Conservation (phyloP, 345 rosid species). For the Balakata baccata region DNA sequence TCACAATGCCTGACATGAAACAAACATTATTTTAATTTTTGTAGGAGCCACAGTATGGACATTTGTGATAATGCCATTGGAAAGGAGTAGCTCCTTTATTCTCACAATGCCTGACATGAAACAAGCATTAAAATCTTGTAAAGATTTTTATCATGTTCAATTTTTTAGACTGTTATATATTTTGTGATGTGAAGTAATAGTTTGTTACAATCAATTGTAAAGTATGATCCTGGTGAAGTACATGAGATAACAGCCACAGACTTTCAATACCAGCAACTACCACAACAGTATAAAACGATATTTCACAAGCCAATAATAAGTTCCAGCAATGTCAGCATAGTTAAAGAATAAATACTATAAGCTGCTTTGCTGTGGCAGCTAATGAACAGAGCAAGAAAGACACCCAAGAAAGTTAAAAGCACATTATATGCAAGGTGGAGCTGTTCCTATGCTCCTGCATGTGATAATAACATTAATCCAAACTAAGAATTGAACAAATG, state of each 20-base stretch:
- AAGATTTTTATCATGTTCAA: background rate
- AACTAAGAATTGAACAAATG: background rate
- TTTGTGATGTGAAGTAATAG: background rate
- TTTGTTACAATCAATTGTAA: background rate
- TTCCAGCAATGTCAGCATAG: background rate
- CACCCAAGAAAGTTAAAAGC: background rate
- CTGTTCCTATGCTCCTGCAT: background rate
- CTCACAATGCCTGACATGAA: too few species aligned
- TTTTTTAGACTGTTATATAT: background rate
- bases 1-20: too few species aligned
- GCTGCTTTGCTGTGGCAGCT: background rate
- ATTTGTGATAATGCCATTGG: constrained; percentile 70
- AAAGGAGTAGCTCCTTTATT: constrained; percentile 49
- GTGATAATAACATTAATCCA: background rate
- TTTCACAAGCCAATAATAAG: background rate
- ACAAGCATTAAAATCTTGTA: background rate
- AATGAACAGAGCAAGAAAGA: background rate
- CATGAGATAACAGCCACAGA: too few species aligned
- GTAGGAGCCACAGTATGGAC: constrained; percentile 55
- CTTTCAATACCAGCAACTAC: background rate
- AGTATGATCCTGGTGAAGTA: background rate
- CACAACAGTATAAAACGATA: background rate
- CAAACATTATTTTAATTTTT: too few species aligned
- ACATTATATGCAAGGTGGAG: background rate
- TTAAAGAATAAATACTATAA: background rate